A percentile compares a stretch with the other conserved stretches of the same genome.
These are phyloP conservation scores for Samsoniella hepiali DNA, from an alignment of 2,329 filamentous ascomycete genomes.

Conservation along the genomic window DNA sequence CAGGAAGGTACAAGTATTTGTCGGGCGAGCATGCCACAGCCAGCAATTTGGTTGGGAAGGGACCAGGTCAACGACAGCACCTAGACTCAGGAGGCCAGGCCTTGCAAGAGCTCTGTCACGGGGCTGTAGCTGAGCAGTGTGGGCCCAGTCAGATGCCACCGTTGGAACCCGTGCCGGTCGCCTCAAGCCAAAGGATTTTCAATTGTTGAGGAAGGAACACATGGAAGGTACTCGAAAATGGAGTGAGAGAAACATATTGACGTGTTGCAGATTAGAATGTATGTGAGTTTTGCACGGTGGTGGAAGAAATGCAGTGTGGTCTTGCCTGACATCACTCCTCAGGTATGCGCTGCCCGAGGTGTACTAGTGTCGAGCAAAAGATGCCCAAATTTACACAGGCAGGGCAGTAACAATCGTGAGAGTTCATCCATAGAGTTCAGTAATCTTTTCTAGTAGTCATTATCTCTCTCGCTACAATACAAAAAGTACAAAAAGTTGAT, in stretches of 20 bases:
- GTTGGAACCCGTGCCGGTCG: not conserved
- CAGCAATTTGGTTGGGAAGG: constrained; percentile 5
- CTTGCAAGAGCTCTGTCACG: constrained; percentile 2
- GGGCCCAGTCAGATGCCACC: constrained; percentile 15
- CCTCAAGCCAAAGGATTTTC: not conserved
- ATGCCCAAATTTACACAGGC: no score
- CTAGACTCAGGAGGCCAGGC: not conserved
- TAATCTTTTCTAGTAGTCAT: no score
- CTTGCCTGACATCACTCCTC: not conserved
- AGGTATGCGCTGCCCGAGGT: not conserved
- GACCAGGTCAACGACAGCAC: not conserved
- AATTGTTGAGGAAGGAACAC: not conserved
- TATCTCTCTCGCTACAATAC: no score
- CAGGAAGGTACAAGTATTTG: not conserved
- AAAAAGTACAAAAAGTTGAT: no score
- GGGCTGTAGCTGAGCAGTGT: not conserved
- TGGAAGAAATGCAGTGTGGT: not conserved
- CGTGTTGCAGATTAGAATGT: no score
- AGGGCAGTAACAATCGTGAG: no score
- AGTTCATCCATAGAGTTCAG: no score
- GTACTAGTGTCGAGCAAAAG: not conserved
- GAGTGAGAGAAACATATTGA: not conserved
- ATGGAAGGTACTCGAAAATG: not conserved
- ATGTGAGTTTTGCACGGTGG: not conserved
- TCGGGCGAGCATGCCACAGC: not conserved